These are phyloP conservation scores for Fusarium foetens DNA, from an alignment of 2,329 filamentous ascomycete genomes.

Conservation along the genomic window DNA sequence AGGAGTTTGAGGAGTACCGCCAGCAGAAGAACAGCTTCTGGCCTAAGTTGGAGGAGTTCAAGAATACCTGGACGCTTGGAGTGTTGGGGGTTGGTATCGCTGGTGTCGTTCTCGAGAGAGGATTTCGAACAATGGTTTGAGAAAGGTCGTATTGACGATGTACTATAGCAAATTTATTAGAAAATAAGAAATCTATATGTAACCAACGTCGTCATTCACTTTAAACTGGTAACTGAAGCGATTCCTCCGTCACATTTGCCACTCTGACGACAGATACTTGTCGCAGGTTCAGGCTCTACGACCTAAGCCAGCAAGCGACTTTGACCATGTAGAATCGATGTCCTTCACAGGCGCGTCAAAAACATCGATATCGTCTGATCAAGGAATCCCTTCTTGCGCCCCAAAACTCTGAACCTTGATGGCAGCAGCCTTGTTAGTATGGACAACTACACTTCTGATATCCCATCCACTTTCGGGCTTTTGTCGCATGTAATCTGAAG, in stretches of 20 bases:
- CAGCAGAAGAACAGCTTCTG: slow-evolving; percentile 25
- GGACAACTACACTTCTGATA: neutral
- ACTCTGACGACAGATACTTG: fast-evolving
- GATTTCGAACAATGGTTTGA: neutral
- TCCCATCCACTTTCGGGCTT: neutral
- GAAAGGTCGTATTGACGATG: neutral
- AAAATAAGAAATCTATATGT: too few relatives aligned
- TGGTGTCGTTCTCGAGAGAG: slow-evolving; percentile 6
- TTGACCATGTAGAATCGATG: too few relatives aligned
- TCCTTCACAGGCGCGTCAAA: neutral
- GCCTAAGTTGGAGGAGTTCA: slow-evolving; percentile 2
- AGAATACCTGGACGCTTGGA: slow-evolving; percentile 1
- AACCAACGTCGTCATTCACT: fast-evolving
- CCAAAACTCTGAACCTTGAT: neutral
- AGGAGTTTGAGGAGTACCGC: neutral
- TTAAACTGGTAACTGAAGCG: too few relatives aligned
- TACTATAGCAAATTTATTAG: neutral
- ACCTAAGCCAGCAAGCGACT: neutral
- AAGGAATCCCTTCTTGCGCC: neutral
- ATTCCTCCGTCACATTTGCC: too few relatives aligned
- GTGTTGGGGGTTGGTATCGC: neutral
- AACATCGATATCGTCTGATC: too few relatives aligned
- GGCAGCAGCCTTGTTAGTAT: neutral
- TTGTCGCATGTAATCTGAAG: neutral
- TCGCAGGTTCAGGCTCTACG: neutral